These are phyloP conservation scores for Monascus ruber DNA, from an alignment of 2,329 filamentous ascomycete genomes.

Conservation along the genomic window DNA sequence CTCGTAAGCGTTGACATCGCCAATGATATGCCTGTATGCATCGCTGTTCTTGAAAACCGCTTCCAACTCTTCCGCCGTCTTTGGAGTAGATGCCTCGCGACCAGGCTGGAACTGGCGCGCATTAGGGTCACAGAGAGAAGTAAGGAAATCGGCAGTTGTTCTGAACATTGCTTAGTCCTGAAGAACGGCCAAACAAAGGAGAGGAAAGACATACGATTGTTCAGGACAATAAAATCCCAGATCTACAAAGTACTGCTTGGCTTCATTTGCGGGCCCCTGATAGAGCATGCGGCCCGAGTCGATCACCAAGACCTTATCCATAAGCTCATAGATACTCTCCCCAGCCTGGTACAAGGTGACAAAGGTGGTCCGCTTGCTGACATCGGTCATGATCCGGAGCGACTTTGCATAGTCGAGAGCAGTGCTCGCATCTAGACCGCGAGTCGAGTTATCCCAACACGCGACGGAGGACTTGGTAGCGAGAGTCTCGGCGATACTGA, in stretches of 20 bases:
- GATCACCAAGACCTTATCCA: constrained; percentile 73
- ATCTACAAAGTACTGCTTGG: constrained; percentile 54
- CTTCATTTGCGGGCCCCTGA: constrained; percentile 50
- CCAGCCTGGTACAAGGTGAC: constrained; percentile 63
- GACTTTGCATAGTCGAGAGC: constrained; percentile 66
- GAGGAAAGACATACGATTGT: constrained; percentile 22
- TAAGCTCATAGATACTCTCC: constrained; percentile 58
- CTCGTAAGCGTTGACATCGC: constrained; percentile 53
- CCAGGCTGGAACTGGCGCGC: constrained; percentile 58
- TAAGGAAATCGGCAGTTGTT: constrained; percentile 69
- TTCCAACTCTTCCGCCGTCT: constrained; percentile 58
- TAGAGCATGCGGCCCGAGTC: constrained; percentile 60
- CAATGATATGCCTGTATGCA: constrained; percentile 48
- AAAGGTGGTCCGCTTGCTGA: constrained; percentile 58
- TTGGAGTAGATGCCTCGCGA: constrained; percentile 55
- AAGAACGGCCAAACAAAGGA: background rate
- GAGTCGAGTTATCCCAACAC: constrained; percentile 70
- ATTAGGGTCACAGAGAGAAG: constrained; percentile 60
- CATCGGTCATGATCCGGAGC: constrained; percentile 61
- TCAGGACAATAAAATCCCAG: constrained; percentile 52
- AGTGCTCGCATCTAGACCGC: constrained; percentile 68
- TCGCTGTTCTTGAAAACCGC: constrained; percentile 54
- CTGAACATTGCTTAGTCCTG: constrained; percentile 16
- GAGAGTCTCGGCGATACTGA: constrained; percentile 66
- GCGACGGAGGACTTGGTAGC: constrained; percentile 62